A percentile compares a stretch with the other conserved stretches of the same genome.
Conservation (phyloP, 1,139 yeast genomes). For the Geotrichum fermentans region DNA sequence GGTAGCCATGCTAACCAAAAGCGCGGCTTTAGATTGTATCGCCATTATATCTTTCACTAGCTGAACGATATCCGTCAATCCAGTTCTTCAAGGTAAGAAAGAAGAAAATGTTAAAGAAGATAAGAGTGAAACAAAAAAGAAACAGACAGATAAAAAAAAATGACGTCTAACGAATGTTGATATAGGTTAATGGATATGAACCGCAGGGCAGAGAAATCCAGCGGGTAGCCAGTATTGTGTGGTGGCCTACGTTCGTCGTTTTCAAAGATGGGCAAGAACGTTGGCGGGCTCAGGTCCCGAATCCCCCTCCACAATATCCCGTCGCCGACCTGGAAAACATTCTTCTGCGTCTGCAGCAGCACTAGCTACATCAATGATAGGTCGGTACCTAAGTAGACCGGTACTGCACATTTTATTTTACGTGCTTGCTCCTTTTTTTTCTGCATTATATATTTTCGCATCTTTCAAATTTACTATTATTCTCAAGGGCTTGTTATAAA, state of each 20-base stretch:
- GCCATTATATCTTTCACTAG: background rate
- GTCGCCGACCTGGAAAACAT: background rate
- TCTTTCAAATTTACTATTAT: no score
- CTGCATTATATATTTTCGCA: no score
- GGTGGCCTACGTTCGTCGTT: conserved; percentile 4
- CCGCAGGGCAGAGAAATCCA: conserved; percentile 2
- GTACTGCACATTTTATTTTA: background rate
- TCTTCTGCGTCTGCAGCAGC: background rate
- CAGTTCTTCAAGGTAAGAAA: conserved; percentile 1
- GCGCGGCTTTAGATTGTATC: background rate
- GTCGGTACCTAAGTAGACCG: background rate
- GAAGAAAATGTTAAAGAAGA: background rate
- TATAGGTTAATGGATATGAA: conserved; percentile 2
- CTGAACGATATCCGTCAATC: background rate
- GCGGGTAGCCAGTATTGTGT: background rate
- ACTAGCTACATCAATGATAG: no score
- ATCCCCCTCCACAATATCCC: background rate
- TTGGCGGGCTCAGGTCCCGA: conserved; percentile 2
- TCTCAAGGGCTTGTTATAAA: no score
- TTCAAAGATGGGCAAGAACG: background rate
- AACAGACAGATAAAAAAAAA: no score
- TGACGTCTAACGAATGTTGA: background rate
- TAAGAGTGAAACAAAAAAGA: no score
- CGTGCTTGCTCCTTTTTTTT: background rate
- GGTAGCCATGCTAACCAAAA: no score